These are phyloP conservation scores for Marasmius sp. DNA, from an alignment of 1,284 basidiomycete genomes.

Conservation along the genomic window DNA sequence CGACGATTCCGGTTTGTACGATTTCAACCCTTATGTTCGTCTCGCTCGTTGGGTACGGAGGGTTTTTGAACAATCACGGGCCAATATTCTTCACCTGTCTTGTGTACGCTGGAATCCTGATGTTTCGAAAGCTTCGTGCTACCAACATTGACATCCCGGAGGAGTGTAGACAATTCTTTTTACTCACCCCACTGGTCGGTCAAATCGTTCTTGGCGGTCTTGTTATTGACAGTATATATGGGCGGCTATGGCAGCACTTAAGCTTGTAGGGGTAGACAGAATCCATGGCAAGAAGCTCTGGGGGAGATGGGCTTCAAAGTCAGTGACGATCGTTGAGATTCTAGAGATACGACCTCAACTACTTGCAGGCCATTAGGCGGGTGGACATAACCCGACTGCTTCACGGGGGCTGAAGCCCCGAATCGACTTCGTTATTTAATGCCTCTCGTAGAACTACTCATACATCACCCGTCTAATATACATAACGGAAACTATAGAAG, in stretches of 20 bases:
- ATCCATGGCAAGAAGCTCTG: too few species aligned
- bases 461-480: not conserved
- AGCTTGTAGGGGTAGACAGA: too few species aligned
- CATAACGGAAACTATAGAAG: not conserved
- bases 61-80: constrained; percentile 22
- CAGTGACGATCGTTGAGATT: too few species aligned
- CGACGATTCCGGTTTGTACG: constrained; percentile 23
- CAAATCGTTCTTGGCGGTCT: constrained; percentile 19
- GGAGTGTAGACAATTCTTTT: constrained; percentile 19
- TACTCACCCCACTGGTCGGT: constrained; percentile 20
- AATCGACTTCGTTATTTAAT: too few species aligned
- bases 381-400: too few species aligned
- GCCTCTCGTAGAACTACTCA: too few species aligned
- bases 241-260: too few species aligned
- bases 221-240: constrained; percentile 10
- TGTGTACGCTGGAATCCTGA: constrained; percentile 7
- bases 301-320: too few species aligned
- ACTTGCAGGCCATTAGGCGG: too few species aligned
- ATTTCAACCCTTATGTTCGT: constrained; percentile 21
- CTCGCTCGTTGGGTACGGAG: constrained; percentile 19
- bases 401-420: too few species aligned
- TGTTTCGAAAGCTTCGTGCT: constrained; percentile 12
- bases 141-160: constrained; percentile 19
- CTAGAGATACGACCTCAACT: too few species aligned
- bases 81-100: constrained; percentile 18